These are phyloP conservation scores for Suillus subluteus DNA, from an alignment of 768 basidiomycete species.

Conservation along the genomic window DNA sequence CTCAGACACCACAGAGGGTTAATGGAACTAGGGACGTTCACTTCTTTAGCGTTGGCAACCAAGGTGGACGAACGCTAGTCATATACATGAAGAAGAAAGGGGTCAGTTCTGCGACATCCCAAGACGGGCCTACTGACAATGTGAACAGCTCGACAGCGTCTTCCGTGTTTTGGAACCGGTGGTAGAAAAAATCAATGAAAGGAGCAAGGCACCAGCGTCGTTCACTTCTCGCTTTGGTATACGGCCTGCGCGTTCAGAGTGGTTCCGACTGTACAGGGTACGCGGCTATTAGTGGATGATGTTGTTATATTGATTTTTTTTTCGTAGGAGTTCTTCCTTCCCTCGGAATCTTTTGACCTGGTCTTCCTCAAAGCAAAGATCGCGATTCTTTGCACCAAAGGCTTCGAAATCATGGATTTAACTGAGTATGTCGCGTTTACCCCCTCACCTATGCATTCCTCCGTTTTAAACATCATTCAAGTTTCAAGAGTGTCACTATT, in stretches of 20 bases:
- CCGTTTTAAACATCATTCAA: slow-evolving; percentile 27
- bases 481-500: slow-evolving; percentile 88
- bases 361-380: slow-evolving; percentile 94
- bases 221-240: slow-evolving; percentile 77
- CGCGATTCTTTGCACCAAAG: slow-evolving; percentile 89
- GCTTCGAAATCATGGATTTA: slow-evolving; percentile 98
- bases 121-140: slow-evolving; percentile 7
- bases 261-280: slow-evolving; percentile 91
- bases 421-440: slow-evolving; percentile 63
- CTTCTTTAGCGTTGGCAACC: slow-evolving; percentile 92
- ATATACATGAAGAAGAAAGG: slow-evolving; percentile 97
- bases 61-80: slow-evolving; percentile 86
- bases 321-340: slow-evolving; percentile 84
- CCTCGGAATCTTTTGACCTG: slow-evolving; percentile 87
- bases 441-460: neutral
- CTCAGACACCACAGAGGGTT: slow-evolving; percentile 86
- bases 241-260: slow-evolving; percentile 82
- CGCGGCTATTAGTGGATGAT: neutral
- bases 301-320: slow-evolving; percentile 1
- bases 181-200: slow-evolving; percentile 84
- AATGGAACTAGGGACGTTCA: slow-evolving; percentile 91
- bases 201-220: slow-evolving; percentile 68
- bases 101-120: slow-evolving; percentile 38
- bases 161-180: slow-evolving; percentile 98
- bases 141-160: slow-evolving; percentile 73